Evolutionary conservation across 2,329 filamentous ascomycete species (phyloP).

Genomic region (Diaporthe sp.): DNA sequence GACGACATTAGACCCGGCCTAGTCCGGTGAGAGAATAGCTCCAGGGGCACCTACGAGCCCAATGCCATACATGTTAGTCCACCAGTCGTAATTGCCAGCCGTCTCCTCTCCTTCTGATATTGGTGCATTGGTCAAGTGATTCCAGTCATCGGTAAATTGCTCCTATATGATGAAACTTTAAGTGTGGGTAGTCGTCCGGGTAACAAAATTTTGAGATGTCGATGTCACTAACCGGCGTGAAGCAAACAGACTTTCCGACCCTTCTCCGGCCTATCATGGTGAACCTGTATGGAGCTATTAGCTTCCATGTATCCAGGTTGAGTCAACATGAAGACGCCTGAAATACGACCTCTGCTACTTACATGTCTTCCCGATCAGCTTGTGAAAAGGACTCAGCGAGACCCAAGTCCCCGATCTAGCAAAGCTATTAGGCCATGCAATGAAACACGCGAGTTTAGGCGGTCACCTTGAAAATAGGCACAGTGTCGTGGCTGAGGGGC

Average conservation of each 20-base stretch:
- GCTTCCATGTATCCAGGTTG: too few species aligned
- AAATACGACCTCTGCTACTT: background rate
- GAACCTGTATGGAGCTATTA: background rate
- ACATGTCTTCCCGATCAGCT: background rate
- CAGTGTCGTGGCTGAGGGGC: background rate
- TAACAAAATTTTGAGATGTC: background rate
- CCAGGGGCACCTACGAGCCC: background rate
- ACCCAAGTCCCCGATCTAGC: constrained; percentile 2
- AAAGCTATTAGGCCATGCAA: background rate
- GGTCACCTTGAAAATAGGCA: background rate
- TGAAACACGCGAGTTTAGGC: background rate
- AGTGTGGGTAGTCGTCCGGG: background rate
- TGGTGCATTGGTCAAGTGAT: background rate
- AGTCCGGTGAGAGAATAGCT: background rate
- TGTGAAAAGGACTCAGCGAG: background rate
- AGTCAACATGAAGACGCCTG: background rate
- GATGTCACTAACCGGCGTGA: background rate
- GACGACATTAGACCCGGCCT: background rate
- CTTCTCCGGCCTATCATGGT: background rate
- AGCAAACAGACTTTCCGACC: background rate
- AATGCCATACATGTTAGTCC: background rate
- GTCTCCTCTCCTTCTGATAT: background rate
- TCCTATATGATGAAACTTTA: background rate
- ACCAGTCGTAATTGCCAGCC: background rate
- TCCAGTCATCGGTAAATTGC: background rate